Conservation (phyloP, 495 filamentous ascomycete species). For the Aspergillus ellipticus region DNA sequence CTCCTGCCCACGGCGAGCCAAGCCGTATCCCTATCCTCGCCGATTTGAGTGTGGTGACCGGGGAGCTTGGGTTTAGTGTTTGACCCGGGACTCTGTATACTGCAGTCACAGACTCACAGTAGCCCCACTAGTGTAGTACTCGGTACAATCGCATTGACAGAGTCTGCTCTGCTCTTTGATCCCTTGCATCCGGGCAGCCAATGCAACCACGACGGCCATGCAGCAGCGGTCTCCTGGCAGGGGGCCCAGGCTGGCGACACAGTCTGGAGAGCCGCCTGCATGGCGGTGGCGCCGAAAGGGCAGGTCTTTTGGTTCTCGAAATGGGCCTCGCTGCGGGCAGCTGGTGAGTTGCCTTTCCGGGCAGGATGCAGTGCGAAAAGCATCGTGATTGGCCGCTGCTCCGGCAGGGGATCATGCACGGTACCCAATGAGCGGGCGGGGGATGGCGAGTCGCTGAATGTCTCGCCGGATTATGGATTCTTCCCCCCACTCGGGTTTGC, state of each 20-base stretch:
- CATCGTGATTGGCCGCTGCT: conserved; percentile 15
- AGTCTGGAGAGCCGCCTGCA: background rate
- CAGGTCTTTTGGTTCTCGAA: no score
- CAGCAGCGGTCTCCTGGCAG: background rate
- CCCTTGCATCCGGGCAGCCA: background rate
- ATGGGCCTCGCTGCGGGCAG: background rate
- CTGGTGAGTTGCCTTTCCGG: conserved; percentile 14
- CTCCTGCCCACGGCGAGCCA: background rate
- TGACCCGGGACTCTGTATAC: background rate
- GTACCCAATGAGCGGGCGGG: background rate
- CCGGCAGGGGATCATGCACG: background rate
- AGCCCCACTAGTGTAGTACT: no score
- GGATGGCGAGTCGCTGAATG: background rate
- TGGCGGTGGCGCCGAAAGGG: background rate
- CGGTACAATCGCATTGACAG: background rate
- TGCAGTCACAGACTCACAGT: no score
- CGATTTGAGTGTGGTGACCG: no score
- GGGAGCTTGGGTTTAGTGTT: background rate
- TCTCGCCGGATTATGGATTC: background rate
- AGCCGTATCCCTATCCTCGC: background rate
- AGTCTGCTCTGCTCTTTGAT: background rate
- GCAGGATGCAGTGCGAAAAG: conserved; percentile 14
- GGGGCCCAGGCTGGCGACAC: background rate
- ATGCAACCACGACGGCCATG: background rate
- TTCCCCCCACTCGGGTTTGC: conserved; percentile 6